Evolutionary conservation across 768 basidiomycete genomes (phyloP), one percentile per base, ranked within the genome.

Genomic region (Guyanaporus albipodus): DNA sequence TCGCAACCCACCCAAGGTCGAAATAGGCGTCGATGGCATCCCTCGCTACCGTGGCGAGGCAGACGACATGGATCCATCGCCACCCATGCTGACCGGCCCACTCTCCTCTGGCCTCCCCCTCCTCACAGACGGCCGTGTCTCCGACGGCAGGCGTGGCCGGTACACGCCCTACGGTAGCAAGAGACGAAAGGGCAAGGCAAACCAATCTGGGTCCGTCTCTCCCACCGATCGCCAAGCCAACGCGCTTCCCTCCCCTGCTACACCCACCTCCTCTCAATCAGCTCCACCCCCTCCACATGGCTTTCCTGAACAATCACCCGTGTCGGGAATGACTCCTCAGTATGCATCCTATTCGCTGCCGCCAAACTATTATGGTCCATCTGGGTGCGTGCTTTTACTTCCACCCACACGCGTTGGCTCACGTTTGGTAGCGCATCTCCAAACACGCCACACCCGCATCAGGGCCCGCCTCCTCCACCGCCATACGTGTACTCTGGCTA

Each of bases 1-100:
- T 55, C 81, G 94, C 28, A 84, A 88, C 58, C 90, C 91, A 4
- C 92, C 92, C 26, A 82, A 89, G 66, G 85, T 93, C 38, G 91
- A 94, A 57, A 71, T 88, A 21, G 92, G 87, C 36, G 73, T 79
- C 6, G 91, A 95, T 63, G 93, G 93, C 40, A 59, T 86, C 14
- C 82, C 83, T 23, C 76, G 86, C 27, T 96, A 94, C 64, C 77
- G 85, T 35, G 88, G 88, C 36, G 88, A 90, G 59, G 85, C 87
- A 21, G 87, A 90, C 62, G 88, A 90, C 41, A 67, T 76, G 22
- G 80, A 81, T 34, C 55, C 67, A 0, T 70, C 76, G 6, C 69
- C 73, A 0, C 60, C 65, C 7, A 52, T 73, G 38, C 53, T 74
- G 36, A 51, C 73, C 7, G 67, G 73, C 0, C 73, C 75, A 0